These are phyloP conservation scores for Chaetomiaceae sp. DNA, from an alignment of 2,329 filamentous ascomycete genomes.

Conservation along the genomic window DNA sequence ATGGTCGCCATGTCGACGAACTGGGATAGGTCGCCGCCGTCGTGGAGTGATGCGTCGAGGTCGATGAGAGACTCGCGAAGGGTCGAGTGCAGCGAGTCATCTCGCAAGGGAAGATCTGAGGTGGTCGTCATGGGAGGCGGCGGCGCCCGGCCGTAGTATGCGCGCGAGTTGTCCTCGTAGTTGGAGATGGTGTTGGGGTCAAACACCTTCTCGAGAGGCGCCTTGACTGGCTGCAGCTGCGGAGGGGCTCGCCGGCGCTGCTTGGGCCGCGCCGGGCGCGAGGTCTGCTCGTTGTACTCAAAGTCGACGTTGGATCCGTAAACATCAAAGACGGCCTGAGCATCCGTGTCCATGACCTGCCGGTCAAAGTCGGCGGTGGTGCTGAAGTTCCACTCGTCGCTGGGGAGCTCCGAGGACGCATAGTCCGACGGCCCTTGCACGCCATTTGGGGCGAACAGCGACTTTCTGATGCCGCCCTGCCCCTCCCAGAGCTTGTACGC, in stretches of 20 bases:
- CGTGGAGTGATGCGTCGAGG: constrained; percentile 56
- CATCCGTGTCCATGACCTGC: constrained; percentile 50
- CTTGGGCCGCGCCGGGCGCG: constrained; percentile 50
- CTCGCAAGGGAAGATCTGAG: constrained; percentile 56
- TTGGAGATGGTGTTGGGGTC: constrained; percentile 62
- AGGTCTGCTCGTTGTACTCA: constrained; percentile 42
- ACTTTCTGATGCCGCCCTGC: constrained; percentile 65
- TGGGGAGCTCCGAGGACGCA: constrained; percentile 42
- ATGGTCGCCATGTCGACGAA: constrained; percentile 61
- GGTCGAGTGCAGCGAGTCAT: constrained; percentile 49
- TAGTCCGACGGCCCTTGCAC: constrained; percentile 49
- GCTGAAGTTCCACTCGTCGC: constrained; percentile 65
- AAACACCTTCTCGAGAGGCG: constrained; percentile 60
- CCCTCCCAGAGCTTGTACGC: constrained; percentile 73
- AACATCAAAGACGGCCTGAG: constrained; percentile 54
- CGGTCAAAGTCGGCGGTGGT: constrained; percentile 62
- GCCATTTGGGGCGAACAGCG: constrained; percentile 57
- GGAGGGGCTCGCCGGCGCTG: constrained; percentile 49
- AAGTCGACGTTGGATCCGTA: constrained; percentile 56
- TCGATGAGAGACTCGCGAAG: constrained; percentile 63
- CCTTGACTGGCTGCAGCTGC: constrained; percentile 54
- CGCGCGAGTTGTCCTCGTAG: constrained; percentile 60
- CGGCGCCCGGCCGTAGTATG: constrained; percentile 52
- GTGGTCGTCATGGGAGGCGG: constrained; percentile 34
- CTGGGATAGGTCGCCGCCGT: constrained; percentile 51